Evolutionary conservation across 805 yeast genomes (phyloP).

Genomic region (Candida chilensis): DNA sequence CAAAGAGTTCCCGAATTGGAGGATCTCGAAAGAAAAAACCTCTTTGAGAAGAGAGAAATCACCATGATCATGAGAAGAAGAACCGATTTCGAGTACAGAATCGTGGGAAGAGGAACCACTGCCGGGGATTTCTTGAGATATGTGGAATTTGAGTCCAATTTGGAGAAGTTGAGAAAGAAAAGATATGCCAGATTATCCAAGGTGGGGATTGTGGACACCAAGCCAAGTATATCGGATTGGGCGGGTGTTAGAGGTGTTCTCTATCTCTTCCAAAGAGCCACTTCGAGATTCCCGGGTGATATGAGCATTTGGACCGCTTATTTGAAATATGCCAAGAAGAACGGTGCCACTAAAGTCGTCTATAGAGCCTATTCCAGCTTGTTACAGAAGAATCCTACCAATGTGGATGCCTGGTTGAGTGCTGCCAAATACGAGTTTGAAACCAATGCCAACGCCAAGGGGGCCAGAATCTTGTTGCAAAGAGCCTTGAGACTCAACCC

Average conservation of each 20-base stretch:
- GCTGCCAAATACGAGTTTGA: constrained; percentile 95
- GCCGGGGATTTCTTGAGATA: constrained; percentile 73
- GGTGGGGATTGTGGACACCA: constrained; percentile 46
- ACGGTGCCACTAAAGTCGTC: constrained; percentile 62
- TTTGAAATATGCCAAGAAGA: constrained; percentile 55
- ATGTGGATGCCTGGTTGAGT: constrained; percentile 84
- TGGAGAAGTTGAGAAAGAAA: constrained; percentile 71
- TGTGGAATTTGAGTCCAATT: constrained; percentile 68
- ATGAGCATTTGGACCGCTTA: constrained; percentile 72
- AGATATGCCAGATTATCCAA: constrained; percentile 54
- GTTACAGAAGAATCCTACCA: constrained; percentile 83
- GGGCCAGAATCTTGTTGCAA: constrained; percentile 82
- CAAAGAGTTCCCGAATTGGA: constrained; percentile 86
- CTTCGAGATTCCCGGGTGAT: constrained; percentile 71
- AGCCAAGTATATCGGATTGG: constrained; percentile 74
- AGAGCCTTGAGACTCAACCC: constrained; percentile 78
- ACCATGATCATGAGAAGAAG: constrained; percentile 82
- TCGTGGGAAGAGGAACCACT: constrained; percentile 74
- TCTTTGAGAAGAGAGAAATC: constrained; percentile 78
- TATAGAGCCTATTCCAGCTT: constrained; percentile 72
- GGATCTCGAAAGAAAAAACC: constrained; percentile 71
- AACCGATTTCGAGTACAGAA: constrained; percentile 91
- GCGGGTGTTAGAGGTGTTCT: constrained; percentile 75
- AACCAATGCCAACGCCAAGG: constrained; percentile 76
- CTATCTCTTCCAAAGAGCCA: constrained; percentile 78